Evolutionary conservation across 805 yeast species (phyloP).

Genomic region (Clavispora vitiphila): DNA sequence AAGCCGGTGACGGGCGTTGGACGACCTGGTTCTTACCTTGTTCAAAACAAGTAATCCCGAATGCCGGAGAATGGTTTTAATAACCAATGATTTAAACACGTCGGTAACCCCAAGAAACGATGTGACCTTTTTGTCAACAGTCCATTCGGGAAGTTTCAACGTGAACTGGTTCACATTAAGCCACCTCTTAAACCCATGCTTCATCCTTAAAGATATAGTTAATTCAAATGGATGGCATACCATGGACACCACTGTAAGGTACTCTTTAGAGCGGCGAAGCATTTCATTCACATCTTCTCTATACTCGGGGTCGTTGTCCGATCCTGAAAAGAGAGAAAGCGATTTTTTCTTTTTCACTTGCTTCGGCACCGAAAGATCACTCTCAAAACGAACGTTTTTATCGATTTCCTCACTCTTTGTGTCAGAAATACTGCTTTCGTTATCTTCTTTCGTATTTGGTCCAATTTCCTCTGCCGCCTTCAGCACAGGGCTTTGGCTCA

Average conservation of each 20-base stretch:
- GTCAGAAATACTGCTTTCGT: neutral
- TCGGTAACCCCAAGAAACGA: slow-evolving; percentile 34
- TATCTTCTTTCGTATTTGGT: neutral
- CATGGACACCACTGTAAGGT: slow-evolving; percentile 61
- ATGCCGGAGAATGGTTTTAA: slow-evolving; percentile 30
- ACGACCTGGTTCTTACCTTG: slow-evolving; percentile 18
- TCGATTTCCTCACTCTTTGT: neutral
- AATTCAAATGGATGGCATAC: slow-evolving; percentile 18
- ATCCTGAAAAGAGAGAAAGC: slow-evolving; percentile 3
- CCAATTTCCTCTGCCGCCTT: slow-evolving; percentile 5
- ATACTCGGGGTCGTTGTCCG: slow-evolving; percentile 3
- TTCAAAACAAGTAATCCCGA: slow-evolving; percentile 32
- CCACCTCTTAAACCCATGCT: slow-evolving; percentile 28
- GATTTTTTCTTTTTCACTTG: neutral
- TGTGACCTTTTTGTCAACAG: slow-evolving; percentile 24
- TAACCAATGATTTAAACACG: slow-evolving; percentile 26
- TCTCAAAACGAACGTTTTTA: slow-evolving; percentile 6
- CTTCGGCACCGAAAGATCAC: neutral
- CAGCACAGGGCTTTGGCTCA: slow-evolving; percentile 11
- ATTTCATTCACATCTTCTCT: slow-evolving; percentile 44
- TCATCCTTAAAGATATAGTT: slow-evolving; percentile 31
- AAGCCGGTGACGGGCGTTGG: neutral
- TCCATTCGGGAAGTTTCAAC: slow-evolving; percentile 30
- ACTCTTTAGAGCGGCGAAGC: slow-evolving; percentile 71
- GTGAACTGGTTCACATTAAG: slow-evolving; percentile 35